phyloP scores from a whole-genome alignment of 1,284 basidiomycete genomes.

The Trametes pubescens region DNA sequence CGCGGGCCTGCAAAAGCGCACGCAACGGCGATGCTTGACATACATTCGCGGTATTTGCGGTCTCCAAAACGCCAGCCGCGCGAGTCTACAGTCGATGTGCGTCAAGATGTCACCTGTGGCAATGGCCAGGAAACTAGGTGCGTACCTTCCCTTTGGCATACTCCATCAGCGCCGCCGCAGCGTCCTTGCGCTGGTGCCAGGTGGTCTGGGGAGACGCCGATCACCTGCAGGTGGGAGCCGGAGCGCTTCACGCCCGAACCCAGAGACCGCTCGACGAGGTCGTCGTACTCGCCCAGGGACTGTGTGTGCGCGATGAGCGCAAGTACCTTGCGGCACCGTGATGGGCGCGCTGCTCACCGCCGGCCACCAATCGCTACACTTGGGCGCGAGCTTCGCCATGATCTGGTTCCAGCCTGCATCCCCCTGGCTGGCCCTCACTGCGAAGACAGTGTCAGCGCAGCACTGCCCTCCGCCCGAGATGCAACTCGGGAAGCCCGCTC shows the following conservation, averaged over 20 bases:
- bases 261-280: conserved; percentile 20
- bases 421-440: conserved; percentile 26
- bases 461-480: no score
- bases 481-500: not conserved
- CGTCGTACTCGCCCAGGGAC: conserved; percentile 29
- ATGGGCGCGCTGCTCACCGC: conserved; percentile 16
- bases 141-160: conserved; percentile 31
- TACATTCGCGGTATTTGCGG: conserved; percentile 20
- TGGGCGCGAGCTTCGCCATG: conserved; percentile 13
- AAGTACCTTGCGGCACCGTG: not conserved
- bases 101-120: no score
- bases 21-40: not conserved
- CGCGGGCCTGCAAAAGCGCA: no score
- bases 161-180: conserved; percentile 23
- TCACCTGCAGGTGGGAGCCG: conserved; percentile 33
- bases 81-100: conserved; percentile 16
- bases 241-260: conserved; percentile 32
- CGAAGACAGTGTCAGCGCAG: not conserved
- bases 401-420: conserved; percentile 30
- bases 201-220: conserved; percentile 32
- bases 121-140: no score
- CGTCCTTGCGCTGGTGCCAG: conserved; percentile 33
- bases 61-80: conserved; percentile 24
- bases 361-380: conserved; percentile 27
- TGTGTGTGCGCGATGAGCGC: not conserved